A percentile compares a stretch with the other conserved stretches of the same genome.
These are phyloP conservation scores for Botryosphaeria dothidea DNA, from an alignment of 2,329 filamentous ascomycete genomes.

Conservation along the genomic window DNA sequence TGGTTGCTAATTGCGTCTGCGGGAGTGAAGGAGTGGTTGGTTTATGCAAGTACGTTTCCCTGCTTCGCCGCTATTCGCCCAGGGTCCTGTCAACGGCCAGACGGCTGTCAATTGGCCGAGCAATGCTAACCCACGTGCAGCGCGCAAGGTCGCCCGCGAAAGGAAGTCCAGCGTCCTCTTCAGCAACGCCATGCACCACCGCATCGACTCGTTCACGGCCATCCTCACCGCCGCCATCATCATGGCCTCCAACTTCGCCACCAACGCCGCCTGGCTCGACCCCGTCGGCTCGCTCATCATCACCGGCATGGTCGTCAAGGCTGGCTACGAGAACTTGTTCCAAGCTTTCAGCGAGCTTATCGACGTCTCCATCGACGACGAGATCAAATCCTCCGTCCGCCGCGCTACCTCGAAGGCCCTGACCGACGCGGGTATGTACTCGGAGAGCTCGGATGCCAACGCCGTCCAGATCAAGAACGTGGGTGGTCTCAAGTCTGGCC, in stretches of 20 bases:
- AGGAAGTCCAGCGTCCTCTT: conserved; percentile 94
- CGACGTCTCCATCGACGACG: conserved; percentile 85
- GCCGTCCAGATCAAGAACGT: conserved; percentile 68
- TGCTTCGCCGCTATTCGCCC: background rate
- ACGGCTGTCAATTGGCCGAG: background rate
- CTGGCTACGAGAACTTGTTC: conserved; percentile 82
- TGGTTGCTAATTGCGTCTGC: conserved; percentile 94
- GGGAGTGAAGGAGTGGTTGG: conserved; percentile 93
- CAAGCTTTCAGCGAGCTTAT: conserved; percentile 83
- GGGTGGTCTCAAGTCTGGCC: conserved; percentile 90
- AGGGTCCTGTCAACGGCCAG: background rate
- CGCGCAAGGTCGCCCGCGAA: conserved; percentile 92
- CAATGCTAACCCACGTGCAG: conserved; percentile 49
- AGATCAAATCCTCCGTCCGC: conserved; percentile 72
- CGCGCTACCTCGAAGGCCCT: conserved; percentile 55
- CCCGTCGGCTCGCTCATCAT: conserved; percentile 91
- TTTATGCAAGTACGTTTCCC: conserved; percentile 73
- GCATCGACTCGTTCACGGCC: conserved; percentile 91
- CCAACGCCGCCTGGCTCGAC: conserved; percentile 88
- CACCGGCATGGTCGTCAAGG: conserved; percentile 88
- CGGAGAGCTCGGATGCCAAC: background rate
- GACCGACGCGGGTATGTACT: background rate
- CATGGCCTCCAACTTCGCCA: conserved; percentile 81
- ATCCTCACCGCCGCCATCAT: conserved; percentile 91
- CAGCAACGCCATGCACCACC: conserved; percentile 94